Percentiles rank a stretch among this genome's conserved stretches.
These are phyloP conservation scores for Globisporangium yorkense DNA, from an alignment of 352 stramenopile genomes.

Conservation along the genomic window DNA sequence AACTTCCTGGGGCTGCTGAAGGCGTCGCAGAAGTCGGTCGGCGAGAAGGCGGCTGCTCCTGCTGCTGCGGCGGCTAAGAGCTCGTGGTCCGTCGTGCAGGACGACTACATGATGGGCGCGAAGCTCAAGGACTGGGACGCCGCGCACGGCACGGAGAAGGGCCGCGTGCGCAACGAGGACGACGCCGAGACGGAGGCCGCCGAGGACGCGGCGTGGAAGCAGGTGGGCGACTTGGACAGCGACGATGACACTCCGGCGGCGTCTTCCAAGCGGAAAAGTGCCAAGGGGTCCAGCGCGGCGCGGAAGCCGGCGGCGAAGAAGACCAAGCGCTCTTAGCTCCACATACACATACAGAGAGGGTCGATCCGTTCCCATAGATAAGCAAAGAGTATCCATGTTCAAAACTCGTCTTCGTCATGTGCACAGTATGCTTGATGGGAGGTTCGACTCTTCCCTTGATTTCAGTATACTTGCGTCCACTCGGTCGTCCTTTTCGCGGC, in stretches of 20 bases:
- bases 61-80: slow-evolving; percentile 12
- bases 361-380: no score
- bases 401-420: no score
- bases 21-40: slow-evolving; percentile 34
- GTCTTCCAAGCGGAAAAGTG: slow-evolving; percentile 18
- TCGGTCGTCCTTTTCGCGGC: no score
- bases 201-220: slow-evolving; percentile 67
- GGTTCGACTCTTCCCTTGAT: no score
- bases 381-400: no score
- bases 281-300: slow-evolving; percentile 20
- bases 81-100: slow-evolving; percentile 77
- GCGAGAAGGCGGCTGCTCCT: slow-evolving; percentile 5
- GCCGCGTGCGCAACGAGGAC: slow-evolving; percentile 33
- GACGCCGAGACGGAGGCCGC: slow-evolving; percentile 56
- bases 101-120: slow-evolving; percentile 84
- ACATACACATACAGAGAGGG: no score
- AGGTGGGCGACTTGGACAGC: slow-evolving; percentile 40
- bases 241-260: slow-evolving; percentile 28
- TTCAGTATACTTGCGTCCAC: no score
- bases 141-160: slow-evolving; percentile 38
- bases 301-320: slow-evolving; percentile 18
- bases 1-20: slow-evolving; percentile 79
- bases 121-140: slow-evolving; percentile 86
- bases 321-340: slow-evolving; percentile 18
- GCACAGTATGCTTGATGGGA: no score